Evolutionary conservation across 305 asterid species (phyloP).

Genomic region (Rubia balearica): DNA sequence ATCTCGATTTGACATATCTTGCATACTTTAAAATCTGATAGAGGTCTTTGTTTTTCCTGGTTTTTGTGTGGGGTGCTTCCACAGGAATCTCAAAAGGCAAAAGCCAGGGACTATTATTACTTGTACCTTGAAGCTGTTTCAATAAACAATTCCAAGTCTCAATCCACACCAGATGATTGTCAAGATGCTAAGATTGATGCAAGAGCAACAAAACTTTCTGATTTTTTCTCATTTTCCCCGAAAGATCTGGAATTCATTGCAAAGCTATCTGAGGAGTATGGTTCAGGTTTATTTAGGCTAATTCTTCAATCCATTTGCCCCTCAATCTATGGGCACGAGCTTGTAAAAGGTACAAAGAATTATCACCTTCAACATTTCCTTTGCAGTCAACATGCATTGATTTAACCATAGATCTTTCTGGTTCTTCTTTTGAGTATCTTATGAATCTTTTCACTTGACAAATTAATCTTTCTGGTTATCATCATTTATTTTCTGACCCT

Average conservation of each 20-base stretch:
- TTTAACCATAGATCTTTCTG: neutral
- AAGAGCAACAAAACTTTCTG: constrained; percentile 51
- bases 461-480: neutral
- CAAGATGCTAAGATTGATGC: constrained; percentile 38
- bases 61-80: neutral
- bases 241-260: constrained; percentile 83
- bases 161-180: constrained; percentile 44
- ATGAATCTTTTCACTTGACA: neutral
- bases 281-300: constrained; percentile 78
- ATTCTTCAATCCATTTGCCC: constrained; percentile 91
- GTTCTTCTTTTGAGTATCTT: constrained; percentile 1
- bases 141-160: constrained; percentile 75
- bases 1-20: neutral
- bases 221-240: constrained; percentile 73
- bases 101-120: constrained; percentile 75
- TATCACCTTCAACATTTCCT: constrained; percentile 4
- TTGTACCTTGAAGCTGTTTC: constrained; percentile 81
- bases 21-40: neutral
- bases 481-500: neutral
- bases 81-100: constrained; percentile 86
- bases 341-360: constrained; percentile 69
- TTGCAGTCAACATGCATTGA: neutral
- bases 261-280: constrained; percentile 81
- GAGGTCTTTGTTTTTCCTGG: neutral
- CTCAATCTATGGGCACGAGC: constrained; percentile 96